These are phyloP conservation scores for Laguncularia racemosa DNA, from an alignment of 345 rosid genomes.

Conservation along the genomic window DNA sequence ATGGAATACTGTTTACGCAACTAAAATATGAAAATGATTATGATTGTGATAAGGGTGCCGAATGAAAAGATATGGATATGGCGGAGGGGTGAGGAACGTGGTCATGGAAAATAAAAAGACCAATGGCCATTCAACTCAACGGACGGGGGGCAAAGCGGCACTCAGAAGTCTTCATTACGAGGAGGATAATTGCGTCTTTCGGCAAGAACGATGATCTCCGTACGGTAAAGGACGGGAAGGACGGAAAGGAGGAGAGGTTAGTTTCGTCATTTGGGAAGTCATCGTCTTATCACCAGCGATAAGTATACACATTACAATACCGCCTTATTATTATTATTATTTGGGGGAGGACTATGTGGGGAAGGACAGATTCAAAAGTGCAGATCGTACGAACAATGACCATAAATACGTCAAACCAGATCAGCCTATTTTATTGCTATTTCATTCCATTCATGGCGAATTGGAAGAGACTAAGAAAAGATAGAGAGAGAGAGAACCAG, in stretches of 20 bases:
- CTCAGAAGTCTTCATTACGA: not conserved
- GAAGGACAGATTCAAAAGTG: slow-evolving; percentile 46
- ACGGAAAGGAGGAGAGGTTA: slow-evolving; percentile 18
- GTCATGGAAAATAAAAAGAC: too few species aligned
- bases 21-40: too few species aligned
- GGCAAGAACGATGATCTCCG: not conserved
- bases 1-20: too few species aligned
- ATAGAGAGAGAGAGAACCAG: too few species aligned
- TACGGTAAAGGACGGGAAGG: slow-evolving; percentile 32
- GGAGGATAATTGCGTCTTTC: slow-evolving; percentile 10
- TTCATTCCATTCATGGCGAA: too few species aligned
- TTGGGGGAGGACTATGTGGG: slow-evolving; percentile 33
- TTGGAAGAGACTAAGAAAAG: too few species aligned
- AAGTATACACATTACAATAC: not conserved
- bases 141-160: not conserved
- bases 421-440: too few species aligned
- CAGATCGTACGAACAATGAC: not conserved
- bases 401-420: too few species aligned
- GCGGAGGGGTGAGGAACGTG: too few species aligned
- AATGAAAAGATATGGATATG: too few species aligned
- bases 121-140: not conserved
- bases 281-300: slow-evolving; percentile 5
- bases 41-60: too few species aligned
- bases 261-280: not conserved
- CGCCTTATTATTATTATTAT: slow-evolving; percentile 4